Conservation (phyloP, 2,329 filamentous ascomycete species). For the Penicillium aurantiogriseum region DNA sequence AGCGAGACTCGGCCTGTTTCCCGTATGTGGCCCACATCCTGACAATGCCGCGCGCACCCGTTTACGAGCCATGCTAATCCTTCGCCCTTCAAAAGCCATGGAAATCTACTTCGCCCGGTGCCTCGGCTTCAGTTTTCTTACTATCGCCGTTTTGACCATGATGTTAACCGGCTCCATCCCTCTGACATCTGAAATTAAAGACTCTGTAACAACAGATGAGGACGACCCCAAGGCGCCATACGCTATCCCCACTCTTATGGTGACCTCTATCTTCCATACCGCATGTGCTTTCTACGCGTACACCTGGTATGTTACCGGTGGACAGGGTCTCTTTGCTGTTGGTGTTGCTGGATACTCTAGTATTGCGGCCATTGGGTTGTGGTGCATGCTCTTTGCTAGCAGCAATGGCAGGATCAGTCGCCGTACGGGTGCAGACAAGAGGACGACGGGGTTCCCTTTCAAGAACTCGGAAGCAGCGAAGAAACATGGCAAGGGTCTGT, state of each 20-base stretch:
- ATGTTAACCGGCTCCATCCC: slow-evolving; percentile 71
- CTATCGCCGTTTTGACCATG: slow-evolving; percentile 63
- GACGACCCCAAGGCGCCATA: slow-evolving; percentile 57
- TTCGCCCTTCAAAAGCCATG: slow-evolving; percentile 47
- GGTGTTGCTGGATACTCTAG: slow-evolving; percentile 58
- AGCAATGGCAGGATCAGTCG: slow-evolving; percentile 58
- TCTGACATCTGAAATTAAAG: slow-evolving; percentile 51
- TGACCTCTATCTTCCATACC: slow-evolving; percentile 67
- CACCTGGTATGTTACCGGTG: slow-evolving; percentile 58
- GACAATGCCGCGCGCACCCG: neutral
- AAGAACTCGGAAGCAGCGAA: slow-evolving; percentile 58
- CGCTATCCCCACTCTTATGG: slow-evolving; percentile 63
- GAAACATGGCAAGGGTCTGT: slow-evolving; percentile 40
- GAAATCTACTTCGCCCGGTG: slow-evolving; percentile 73
- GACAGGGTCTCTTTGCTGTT: slow-evolving; percentile 59
- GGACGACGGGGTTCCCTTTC: slow-evolving; percentile 66
- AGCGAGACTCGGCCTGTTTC: slow-evolving; percentile 57
- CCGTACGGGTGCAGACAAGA: slow-evolving; percentile 66
- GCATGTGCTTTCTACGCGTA: slow-evolving; percentile 66
- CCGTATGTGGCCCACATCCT: slow-evolving; percentile 41
- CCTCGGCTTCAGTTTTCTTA: slow-evolving; percentile 65
- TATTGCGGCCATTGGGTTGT: slow-evolving; percentile 63
- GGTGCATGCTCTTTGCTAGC: slow-evolving; percentile 61
- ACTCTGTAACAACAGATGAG: slow-evolving; percentile 44
- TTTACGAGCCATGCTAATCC: slow-evolving; percentile 10